Base-by-base conservation (phyloP, 1,284 basidiomycete genomes). In the Pseudozyma sp. region DNA sequence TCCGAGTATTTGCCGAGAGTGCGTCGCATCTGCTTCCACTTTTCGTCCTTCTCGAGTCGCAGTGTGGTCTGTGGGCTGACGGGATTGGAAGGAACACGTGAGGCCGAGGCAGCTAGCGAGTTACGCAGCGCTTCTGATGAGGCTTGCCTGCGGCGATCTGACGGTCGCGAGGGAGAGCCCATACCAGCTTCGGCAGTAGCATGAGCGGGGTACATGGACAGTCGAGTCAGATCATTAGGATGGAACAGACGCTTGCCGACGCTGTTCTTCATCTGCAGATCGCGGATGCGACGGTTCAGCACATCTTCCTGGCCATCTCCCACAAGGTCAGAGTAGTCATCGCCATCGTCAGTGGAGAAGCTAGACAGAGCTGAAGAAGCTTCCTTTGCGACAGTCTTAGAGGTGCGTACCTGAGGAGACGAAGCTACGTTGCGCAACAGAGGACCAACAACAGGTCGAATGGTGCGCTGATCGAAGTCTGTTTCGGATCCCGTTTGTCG, bases 391-490 rank as follows among this genome's bases (percentile, higher is more conserved):
- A 43, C 34, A 8, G 64, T 54, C 21, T 52, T 59, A 5, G 54
- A 35, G 13, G 18, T 38, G 16, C 64, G 57, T 0, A 71, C 68
- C 36, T 62, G 64, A 12, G 74, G 61, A 18, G 65, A 69, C 11
- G 77, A 70, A 36, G 63, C 56, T 14, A 58, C 67, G 34, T 45
- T 67, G 50, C 67, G 63, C 36, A 76, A 36, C 12, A 63, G 54
- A 19, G 70, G 70, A 16, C 36, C 56, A 5, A 48, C 45, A 38
- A 64, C 64, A 11, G 77, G 78, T 36, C 65, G 62, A 52, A 75
- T 82, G 35, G 72, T 78, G 40, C 90, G 90, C 36, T 91, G 75
- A 50, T 82, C 78, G 45, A 80, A 76, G 16, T 77, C 78, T 21
- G 48, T 52, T 14, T 78, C 75, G 25, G 36, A 12, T 3, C 50